Evolutionary conservation across 441 rosid species (phyloP), one percentile per base, ranked within the genome.

Genomic region (Viola pubescens): DNA sequence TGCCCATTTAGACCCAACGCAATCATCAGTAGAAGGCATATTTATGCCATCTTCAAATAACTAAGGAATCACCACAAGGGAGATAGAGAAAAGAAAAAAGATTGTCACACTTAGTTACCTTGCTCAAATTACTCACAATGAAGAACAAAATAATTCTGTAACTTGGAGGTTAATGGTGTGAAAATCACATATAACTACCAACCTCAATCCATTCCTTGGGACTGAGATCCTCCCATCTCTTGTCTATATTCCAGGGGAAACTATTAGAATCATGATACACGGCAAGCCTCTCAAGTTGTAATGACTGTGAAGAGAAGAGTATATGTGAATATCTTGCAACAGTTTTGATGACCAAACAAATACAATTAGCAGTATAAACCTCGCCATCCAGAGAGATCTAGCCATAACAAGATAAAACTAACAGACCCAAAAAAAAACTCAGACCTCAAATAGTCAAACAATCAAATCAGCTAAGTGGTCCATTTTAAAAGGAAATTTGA

Each of bases 141-240:
- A 39, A 60, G 54, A 51, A 38, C 14, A 57, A 56, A 9, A 41
- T 11, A 9, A 9, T 14, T 49, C 14, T 13, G 50, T 16, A 53
- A 48, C 6, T 46, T 37, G 54, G 12, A 64, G 37, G 66, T 45
- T 16, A 54, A 69, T n/a, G 5, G 70, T 66, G 57, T 56, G 10
- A 6, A 43, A 43, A 43, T 26, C 54, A 74, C 49, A 37, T 3
- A 57, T 37, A 56, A 61, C 65, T 61, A 73, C 94, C 72, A 73
- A 94, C 99, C 99, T 91, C 94, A 67, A 87, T 69, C 99, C 99
- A 94, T 68, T 91, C 95, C 53, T 70, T 73, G 6, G 97, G 98
- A 78, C 78, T 81, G 56, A 94, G 81, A 77, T 85, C 90, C 67
- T 88, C 98, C 99, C 99, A 94, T 64, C 80, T 77, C 78, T 84